A percentile compares a stretch with the other conserved stretches of the same genome.
Evolutionary conservation across 1,139 yeast genomes (phyloP).

Genomic region (Arxiozyma heterogenica): DNA sequence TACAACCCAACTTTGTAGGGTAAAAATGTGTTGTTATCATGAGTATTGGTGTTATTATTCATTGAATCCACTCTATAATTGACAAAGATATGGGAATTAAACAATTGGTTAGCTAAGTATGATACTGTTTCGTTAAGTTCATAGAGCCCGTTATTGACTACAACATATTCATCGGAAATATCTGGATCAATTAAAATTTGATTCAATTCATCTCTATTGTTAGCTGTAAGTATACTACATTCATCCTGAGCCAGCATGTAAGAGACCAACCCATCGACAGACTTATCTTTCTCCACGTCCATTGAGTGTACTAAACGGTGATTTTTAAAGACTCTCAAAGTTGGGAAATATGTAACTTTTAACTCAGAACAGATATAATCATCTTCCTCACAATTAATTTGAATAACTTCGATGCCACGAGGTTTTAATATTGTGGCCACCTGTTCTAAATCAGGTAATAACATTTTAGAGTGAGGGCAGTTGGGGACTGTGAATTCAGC

Average conservation of each 20-base stretch:
- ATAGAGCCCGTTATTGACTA: slow-evolving; percentile 21
- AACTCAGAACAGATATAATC: slow-evolving; percentile 66
- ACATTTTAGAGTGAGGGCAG: slow-evolving; percentile 97
- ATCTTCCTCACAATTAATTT: slow-evolving; percentile 86
- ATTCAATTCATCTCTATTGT: slow-evolving; percentile 46
- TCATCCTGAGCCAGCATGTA: slow-evolving; percentile 77
- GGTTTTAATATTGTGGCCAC: slow-evolving; percentile 72
- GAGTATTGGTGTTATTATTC: slow-evolving; percentile 2
- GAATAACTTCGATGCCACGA: slow-evolving; percentile 68
- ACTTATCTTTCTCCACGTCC: slow-evolving; percentile 77
- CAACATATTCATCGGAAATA: slow-evolving; percentile 12
- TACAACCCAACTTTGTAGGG: slow-evolving; percentile 8
- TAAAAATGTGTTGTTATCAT: not conserved
- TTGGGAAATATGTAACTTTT: slow-evolving; percentile 83
- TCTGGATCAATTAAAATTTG: slow-evolving; percentile 6
- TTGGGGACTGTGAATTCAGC: slow-evolving; percentile 98
- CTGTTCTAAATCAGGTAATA: slow-evolving; percentile 77
- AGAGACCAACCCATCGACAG: slow-evolving; percentile 61
- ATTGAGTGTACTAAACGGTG: slow-evolving; percentile 36
- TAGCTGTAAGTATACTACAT: slow-evolving; percentile 62
- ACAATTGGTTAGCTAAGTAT: slow-evolving; percentile 20
- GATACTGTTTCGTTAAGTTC: slow-evolving; percentile 21
- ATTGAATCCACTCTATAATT: slow-evolving; percentile 6
- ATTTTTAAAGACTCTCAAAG: slow-evolving; percentile 76
- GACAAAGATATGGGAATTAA: slow-evolving; percentile 16